These are phyloP conservation scores for Vitis labrusca DNA, from an alignment of 164 flowering plant genomes.

Conservation along the genomic window DNA sequence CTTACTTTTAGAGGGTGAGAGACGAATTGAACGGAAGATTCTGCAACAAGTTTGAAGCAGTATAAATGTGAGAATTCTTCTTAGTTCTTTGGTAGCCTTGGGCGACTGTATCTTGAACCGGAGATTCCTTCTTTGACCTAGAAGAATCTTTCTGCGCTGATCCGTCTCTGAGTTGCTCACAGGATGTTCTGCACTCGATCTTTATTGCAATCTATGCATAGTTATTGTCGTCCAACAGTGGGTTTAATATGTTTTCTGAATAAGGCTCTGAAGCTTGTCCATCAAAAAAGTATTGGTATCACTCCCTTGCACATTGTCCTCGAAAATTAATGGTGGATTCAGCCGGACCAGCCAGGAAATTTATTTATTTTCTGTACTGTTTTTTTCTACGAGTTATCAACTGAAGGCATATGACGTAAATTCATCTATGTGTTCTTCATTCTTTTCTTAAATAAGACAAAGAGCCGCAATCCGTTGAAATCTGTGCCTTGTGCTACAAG, in stretches of 20 bases:
- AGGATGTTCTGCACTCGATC: constrained; percentile 28
- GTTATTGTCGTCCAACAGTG: constrained; percentile 9
- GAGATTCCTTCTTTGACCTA: constrained; percentile 5
- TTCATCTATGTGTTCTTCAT: constrained; percentile 14
- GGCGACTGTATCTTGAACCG: constrained; percentile 3
- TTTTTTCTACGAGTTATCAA: constrained; percentile 11
- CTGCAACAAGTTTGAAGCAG: constrained; percentile 15
- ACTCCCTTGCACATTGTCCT: constrained; percentile 17
- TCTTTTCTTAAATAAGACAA: constrained; percentile 39
- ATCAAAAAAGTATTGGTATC: constrained; percentile 24
- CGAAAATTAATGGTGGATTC: constrained; percentile 44
- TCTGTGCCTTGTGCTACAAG: constrained; percentile 16
- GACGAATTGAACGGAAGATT: constrained; percentile 16
- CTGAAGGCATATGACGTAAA: constrained; percentile 17
- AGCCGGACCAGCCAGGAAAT: constrained; percentile 30
- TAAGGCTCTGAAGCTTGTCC: constrained; percentile 52
- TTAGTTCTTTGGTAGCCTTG: constrained; percentile 7
- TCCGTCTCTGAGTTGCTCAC: constrained; percentile 8
- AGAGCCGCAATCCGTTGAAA: constrained; percentile 22
- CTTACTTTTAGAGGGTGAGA: constrained; percentile 15
- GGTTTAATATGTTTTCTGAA: constrained; percentile 26
- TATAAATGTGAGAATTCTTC: constrained; percentile 17
- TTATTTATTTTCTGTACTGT: constrained; percentile 17
- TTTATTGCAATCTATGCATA: constrained; percentile 11
- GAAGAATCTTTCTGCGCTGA: constrained; percentile 13